A percentile compares a stretch with the other conserved stretches of the same genome.
Conservation (phyloP, 2,329 filamentous ascomycete genomes). For the Colletotrichum abscissum region DNA sequence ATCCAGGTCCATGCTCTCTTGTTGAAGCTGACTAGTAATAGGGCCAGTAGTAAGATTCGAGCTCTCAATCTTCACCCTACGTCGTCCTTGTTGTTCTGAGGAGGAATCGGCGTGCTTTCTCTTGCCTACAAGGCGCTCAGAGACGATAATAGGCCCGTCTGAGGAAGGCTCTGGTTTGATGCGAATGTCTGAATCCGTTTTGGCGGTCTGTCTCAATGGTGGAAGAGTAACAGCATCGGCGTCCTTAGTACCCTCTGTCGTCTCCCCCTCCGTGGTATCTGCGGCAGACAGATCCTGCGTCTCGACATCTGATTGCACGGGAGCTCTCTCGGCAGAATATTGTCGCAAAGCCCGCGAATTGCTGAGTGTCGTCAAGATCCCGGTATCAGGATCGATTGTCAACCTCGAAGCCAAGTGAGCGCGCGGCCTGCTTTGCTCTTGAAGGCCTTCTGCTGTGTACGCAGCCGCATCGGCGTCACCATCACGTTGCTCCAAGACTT, state of each 20-base stretch:
- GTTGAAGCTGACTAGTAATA: conserved; percentile 41
- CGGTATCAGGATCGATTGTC: conserved; percentile 21
- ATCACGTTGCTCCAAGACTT: conserved; percentile 53
- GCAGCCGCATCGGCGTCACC: conserved; percentile 32
- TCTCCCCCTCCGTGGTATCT: conserved; percentile 11
- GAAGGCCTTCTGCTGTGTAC: background rate
- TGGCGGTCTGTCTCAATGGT: conserved; percentile 4
- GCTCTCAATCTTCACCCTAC: conserved; percentile 57
- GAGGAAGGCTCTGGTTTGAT: conserved; percentile 66
- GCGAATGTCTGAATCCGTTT: conserved; percentile 1
- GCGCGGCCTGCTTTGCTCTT: conserved; percentile 21
- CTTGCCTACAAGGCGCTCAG: conserved; percentile 61
- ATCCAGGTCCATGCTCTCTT: conserved; percentile 72
- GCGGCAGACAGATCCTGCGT: background rate
- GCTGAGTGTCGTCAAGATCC: background rate
- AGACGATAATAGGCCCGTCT: conserved; percentile 62
- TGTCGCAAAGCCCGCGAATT: background rate
- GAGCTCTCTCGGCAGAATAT: background rate
- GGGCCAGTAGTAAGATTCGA: conserved; percentile 43
- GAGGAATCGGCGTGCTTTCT: conserved; percentile 48
- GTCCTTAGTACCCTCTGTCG: conserved; percentile 16
- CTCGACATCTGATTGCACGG: background rate
- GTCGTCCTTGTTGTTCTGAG: conserved; percentile 38
- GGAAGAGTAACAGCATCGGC: conserved; percentile 18
- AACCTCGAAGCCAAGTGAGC: conserved; percentile 17